These are phyloP conservation scores for Aspergillus aculeatus DNA, from an alignment of 2,329 filamentous ascomycete species.

Conservation along the genomic window DNA sequence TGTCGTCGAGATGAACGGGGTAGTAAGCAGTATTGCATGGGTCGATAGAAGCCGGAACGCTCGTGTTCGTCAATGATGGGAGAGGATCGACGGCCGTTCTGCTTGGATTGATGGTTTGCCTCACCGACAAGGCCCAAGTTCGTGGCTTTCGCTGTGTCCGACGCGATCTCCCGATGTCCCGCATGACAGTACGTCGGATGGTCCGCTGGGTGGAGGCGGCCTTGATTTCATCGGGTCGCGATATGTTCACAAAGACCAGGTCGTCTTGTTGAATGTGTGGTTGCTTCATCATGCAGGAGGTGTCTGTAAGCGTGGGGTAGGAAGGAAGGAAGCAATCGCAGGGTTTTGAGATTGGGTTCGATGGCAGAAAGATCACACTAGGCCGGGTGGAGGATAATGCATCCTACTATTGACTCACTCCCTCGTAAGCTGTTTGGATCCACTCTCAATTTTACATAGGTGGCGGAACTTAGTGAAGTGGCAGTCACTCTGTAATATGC, in stretches of 20 bases:
- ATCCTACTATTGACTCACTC: neutral
- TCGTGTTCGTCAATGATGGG: neutral
- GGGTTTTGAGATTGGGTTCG: neutral
- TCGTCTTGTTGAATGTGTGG: neutral
- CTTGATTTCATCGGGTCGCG: constrained; percentile 1
- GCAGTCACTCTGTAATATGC: too few relatives aligned
- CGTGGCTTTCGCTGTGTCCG: neutral
- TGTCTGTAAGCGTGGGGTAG: neutral
- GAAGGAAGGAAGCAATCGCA: neutral
- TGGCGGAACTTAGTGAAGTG: too few relatives aligned
- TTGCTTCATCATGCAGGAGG: neutral
- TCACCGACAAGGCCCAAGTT: neutral
- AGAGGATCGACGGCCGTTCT: neutral
- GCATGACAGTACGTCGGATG: constrained; percentile 6
- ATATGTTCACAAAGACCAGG: constrained; percentile 3
- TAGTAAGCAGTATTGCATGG: constrained; percentile 1
- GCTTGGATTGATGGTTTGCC: neutral
- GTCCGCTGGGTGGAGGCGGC: constrained; percentile 1
- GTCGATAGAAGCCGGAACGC: neutral
- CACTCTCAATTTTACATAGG: too few relatives aligned
- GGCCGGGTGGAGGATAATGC: neutral
- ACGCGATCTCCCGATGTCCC: constrained; percentile 1
- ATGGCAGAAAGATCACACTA: neutral
- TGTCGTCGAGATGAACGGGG: neutral
- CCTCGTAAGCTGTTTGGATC: too few relatives aligned